Evolutionary conservation across 768 basidiomycete species (phyloP), one percentile per base, ranked within the genome.

Genomic region (Lyophyllum atratum): DNA sequence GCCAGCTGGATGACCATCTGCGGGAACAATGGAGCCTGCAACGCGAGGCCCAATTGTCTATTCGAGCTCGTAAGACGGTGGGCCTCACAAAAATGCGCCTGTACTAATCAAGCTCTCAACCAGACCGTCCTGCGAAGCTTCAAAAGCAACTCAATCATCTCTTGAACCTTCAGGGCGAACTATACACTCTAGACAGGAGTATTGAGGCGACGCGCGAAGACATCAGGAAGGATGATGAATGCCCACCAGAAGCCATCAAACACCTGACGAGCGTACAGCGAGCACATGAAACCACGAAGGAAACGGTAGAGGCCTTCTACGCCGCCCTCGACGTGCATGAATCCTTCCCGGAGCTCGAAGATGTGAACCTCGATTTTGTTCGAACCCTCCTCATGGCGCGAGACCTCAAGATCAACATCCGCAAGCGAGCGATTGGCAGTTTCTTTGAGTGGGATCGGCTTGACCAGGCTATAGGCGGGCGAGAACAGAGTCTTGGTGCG

Each of bases 321-420:
- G 34, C 63, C 1, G 63, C 70, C 5, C 61, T 78, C 19, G 75
- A 78, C 43, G 54, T 78, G 8, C 64, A 64, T 2, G 59, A 69
- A 3, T 22, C 29, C 8, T 74, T 71, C 34, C 76, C 74, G 0
- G 72, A 72, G 22, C 71, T 79, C 3, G 25, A 60, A n/a, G 63
- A 63, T 4, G 37, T 74, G 7, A 56, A 66, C 14, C 45, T 70
- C 3, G 63, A 71, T 4, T 74, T 74, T 53, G 64, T 75, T 2
- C 56, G 56, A 1, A 66, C 59, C 0, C 68, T 79, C 0, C 51
- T 78, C 1, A 62, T 75, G 52, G 72, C 69, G 3, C 63, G 68
- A 0, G 74, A 78, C 56, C 63, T 76, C 25, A 80, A 78, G 54
- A 73, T 75, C 19, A 75, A 72, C 49, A 73, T 77, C 4, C 56